Evolutionary conservation across 805 yeast genomes (phyloP).

Genomic region (Debaryomyces prosopidis): DNA sequence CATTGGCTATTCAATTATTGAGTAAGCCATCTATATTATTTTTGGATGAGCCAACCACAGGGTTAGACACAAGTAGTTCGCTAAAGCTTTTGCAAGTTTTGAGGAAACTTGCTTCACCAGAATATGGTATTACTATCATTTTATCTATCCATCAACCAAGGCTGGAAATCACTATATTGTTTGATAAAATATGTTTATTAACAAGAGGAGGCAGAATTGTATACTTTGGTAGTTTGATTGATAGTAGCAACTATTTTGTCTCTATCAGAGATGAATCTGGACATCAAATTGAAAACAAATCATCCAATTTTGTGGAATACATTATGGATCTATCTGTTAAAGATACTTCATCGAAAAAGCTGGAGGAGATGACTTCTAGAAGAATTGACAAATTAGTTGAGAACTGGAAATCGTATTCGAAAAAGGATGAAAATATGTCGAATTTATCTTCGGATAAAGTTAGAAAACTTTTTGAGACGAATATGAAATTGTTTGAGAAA

Average conservation of each 20-base stretch:
- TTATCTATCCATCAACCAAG: slow-evolving; percentile 85
- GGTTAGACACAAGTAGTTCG: slow-evolving; percentile 79
- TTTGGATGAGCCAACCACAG: slow-evolving; percentile 88
- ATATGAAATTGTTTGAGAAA: slow-evolving; percentile 17
- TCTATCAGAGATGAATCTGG: slow-evolving; percentile 1
- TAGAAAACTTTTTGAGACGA: slow-evolving; percentile 13
- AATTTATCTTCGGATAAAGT: slow-evolving; percentile 13
- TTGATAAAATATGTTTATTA: slow-evolving; percentile 67
- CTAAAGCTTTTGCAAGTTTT: slow-evolving; percentile 61
- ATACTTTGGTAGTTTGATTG: slow-evolving; percentile 44
- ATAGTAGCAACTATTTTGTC: slow-evolving; percentile 52
- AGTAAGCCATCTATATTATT: slow-evolving; percentile 76
- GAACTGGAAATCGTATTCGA: slow-evolving; percentile 20
- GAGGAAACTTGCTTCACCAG: slow-evolving; percentile 43
- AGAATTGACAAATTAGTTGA: slow-evolving; percentile 27
- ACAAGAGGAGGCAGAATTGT: slow-evolving; percentile 57
- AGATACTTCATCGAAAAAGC: slow-evolving; percentile 27
- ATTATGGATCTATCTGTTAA: slow-evolving; percentile 39
- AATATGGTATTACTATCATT: slow-evolving; percentile 68
- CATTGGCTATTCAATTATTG: slow-evolving; percentile 75
- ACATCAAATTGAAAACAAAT: slow-evolving; percentile 1
- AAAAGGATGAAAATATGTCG: not conserved
- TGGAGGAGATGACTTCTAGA: slow-evolving; percentile 20
- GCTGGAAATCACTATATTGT: slow-evolving; percentile 66
- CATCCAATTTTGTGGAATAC: slow-evolving; percentile 26